Evolutionary conservation across 2,329 filamentous ascomycete genomes (phyloP), one percentile per base, ranked within the genome.

Genomic region (Xylaria sp.): DNA sequence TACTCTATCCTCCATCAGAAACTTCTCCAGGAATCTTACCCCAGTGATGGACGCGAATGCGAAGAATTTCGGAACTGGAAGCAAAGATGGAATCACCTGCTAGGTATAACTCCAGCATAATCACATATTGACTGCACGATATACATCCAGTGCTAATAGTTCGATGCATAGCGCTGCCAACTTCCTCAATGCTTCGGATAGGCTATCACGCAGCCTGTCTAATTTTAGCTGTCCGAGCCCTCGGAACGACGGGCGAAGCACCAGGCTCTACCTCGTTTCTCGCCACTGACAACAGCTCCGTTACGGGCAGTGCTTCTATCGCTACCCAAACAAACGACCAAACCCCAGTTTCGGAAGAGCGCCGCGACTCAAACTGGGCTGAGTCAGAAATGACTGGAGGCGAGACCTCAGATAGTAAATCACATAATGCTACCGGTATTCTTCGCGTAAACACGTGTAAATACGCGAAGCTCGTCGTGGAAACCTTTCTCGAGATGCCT

Each of bases 1-100:
- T 83, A 81, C 59, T 78, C 80, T 6, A 73, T 74, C 2, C 71
- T 83, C 1, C 81, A 81, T 51, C 74, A 81, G 39, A 81, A 81
- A 64, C 66, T 82, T 10, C 69, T 75, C 28, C 71, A 77, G 39
- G 73, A 78, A 58, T 72, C 78, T 4, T 78, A 77, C 52, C 74
- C 79, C 0, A 75, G 76, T 39, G 73, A 76, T 37, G 76, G 75
- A 20, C 74, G 76, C 18, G 78, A 77, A 63, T 80, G 78, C 44
- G 77, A 77, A 51, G 78, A 80, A 34, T 79, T 80, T 58, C 66
- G 75, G 52, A 66, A 72, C 1, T 80, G 79, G 79, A 79, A 79
- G 64, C 75, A 78, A 63, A 78, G 76, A 62, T 80, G 79, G 79
- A 78, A 77, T 34, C 78, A 80, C 46, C 61, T 80, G 7, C 69